Base-by-base conservation (phyloP, 129 eudicot genomes). In the Flaveria ramosissima region DNA sequence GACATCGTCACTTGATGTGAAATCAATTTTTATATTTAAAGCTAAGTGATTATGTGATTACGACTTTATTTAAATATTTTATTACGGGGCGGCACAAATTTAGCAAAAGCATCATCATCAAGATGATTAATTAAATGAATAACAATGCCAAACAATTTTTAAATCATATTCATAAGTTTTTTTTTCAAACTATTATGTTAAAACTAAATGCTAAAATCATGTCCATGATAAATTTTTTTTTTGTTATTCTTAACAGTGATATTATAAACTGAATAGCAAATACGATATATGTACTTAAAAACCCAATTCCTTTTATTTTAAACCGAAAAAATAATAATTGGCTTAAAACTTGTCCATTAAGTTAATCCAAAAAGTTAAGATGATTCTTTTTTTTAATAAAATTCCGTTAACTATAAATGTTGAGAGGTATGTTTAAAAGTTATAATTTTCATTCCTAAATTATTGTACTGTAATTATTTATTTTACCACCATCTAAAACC, bases 11-110 rank as follows among this genome's bases (percentile, higher is more conserved):
- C 50, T 70, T 69, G 82, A 70, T 78, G 62, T 52, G 62, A 61
- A 70, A 45, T 27, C 46, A 21, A 7, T 57, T 19, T 26, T 24
- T 55, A n/a, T 57, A 23, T 77, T 69, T 59, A 57, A 45, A 78
- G 76, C 56, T 50, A 27, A 19, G 41, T 30, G 61, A 59, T 59
- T 57, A 27, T 78, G 76, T 57, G 76, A 59, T 64, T 69, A 69
- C 26, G 46, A 78, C 41, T 46, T 30, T 70, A 21, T 24, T 56
- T 43, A 70, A 5, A 15, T 78, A 42, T 78, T 71, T 71, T 61
- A 71, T 78, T 15, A 23, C 15, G 21, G 72, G 72, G 77, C 83
- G 82, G 77, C 77, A 71, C 57, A 45, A 78, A 20, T 70, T 27
- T 78, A 78, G 76, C 76, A 60, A 7, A 61, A 61, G 17, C 62